These are phyloP conservation scores for Apiospora kogelbergensis DNA, from an alignment of 2,329 filamentous ascomycete species.

Conservation along the genomic window DNA sequence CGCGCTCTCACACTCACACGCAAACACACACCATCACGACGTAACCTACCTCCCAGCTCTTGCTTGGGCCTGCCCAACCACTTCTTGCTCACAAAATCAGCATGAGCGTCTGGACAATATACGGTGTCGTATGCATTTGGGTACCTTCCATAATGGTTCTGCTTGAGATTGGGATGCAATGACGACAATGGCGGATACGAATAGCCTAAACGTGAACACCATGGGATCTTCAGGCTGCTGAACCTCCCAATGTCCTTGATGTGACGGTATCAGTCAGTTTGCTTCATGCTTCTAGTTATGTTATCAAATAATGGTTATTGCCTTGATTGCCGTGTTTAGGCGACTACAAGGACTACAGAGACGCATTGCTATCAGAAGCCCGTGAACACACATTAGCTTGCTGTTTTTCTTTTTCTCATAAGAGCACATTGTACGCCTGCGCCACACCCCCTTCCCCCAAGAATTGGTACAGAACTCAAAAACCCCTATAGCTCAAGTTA, in stretches of 20 bases:
- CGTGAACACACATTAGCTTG: not conserved
- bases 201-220: not conserved
- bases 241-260: not conserved
- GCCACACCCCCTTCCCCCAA: not conserved
- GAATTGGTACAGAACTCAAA: not conserved
- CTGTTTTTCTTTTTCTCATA: not conserved
- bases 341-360: not conserved
- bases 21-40: not conserved
- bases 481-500: not conserved
- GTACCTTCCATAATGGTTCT: not conserved
- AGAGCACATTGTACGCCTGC: not conserved
- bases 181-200: not conserved
- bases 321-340: not conserved
- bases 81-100: not conserved
- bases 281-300: not conserved
- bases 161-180: not conserved
- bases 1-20: not conserved
- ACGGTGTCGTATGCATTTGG: not conserved
- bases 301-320: not conserved
- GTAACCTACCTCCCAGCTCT: not conserved
- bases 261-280: not conserved
- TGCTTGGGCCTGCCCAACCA: not conserved
- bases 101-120: not conserved
- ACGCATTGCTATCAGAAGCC: not conserved
- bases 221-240: not conserved